Evolutionary conservation across 805 yeast genomes (phyloP), one percentile per base, ranked within the genome.

Genomic region (Saccharomycopsis oosterbeekiorum): DNA sequence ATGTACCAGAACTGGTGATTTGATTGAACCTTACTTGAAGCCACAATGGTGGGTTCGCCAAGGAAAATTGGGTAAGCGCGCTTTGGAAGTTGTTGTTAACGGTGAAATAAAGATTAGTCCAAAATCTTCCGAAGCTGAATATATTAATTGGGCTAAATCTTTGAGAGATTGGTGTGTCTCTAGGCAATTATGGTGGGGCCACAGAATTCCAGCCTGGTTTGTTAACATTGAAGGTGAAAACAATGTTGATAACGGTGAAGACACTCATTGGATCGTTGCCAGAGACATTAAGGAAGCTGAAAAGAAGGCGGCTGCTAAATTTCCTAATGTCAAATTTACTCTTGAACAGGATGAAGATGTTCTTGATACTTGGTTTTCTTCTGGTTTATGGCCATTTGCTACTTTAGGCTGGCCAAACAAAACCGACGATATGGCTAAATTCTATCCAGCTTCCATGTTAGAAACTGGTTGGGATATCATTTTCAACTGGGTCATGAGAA

Each of bases 31-130:
- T 59, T 79, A 89, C 70, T 80, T 94, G 77, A 94, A 94, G 78
- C 99, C 99, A 64, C 99, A 94, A 79, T 94, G 99, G 99, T 94
- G 97, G 97, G 97, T 94, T 67, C 78, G 89, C 64, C 97, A 92
- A 77, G 80, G 80, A 69, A 88, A 85, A 61, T 88, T 90, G 88
- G 99, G 98, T 59, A 78, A 80, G 66, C 90, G 81, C 63, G 97
- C 97, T 61, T 84, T 92, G 68, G 79, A 83, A 59, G 97, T 90
- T 60, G 97, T 93, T 63, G 84, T 82, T 74, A 78, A 80, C 42
- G 97, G 97, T 66, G 83, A 84, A 59, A 82, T 93, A 69, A 82
- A 83, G 60, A 89, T 94, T 70, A 77, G 85, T 60, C 99, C 99
- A 68, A 86, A 88, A 75, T 78, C 92, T 21, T 91, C 97, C 14